Conservation (phyloP, 768 basidiomycete genomes). For the Naganishia antarctica region DNA sequence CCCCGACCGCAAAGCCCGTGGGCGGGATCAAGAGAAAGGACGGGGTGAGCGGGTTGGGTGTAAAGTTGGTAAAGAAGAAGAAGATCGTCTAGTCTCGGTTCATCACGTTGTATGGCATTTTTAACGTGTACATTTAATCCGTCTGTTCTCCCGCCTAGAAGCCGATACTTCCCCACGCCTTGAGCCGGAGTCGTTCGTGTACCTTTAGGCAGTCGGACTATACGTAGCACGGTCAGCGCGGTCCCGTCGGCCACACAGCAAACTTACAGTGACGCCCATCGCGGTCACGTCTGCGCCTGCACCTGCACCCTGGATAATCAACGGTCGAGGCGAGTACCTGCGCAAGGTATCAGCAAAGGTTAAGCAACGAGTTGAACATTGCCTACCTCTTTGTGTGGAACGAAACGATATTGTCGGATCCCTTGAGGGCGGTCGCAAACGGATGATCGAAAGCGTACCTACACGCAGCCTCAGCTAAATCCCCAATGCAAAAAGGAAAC, state of each 20-base stretch:
- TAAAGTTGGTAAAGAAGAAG: slow-evolving; percentile 30
- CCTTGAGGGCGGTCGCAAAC: slow-evolving; percentile 90
- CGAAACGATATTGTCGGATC: slow-evolving; percentile 96
- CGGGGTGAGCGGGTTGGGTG: slow-evolving; percentile 23
- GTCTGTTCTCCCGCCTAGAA: background rate
- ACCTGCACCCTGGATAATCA: slow-evolving; percentile 92
- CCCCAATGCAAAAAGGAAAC: background rate
- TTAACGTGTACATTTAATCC: background rate
- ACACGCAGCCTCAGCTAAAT: background rate
- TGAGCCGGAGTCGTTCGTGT: slow-evolving; percentile 42
- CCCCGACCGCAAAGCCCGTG: too few species aligned
- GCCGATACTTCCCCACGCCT: slow-evolving; percentile 28
- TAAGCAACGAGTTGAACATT: background rate
- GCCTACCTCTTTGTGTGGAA: slow-evolving; percentile 77
- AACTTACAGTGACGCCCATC: slow-evolving; percentile 74
- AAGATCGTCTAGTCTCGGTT: slow-evolving; percentile 19
- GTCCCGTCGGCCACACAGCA: background rate
- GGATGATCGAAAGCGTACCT: slow-evolving; percentile 87
- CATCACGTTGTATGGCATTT: too few species aligned
- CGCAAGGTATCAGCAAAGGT: background rate
- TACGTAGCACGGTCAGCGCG: background rate
- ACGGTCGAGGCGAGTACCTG: slow-evolving; percentile 71
- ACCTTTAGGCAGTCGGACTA: slow-evolving; percentile 61
- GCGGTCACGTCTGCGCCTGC: slow-evolving; percentile 98
- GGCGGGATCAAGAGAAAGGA: too few species aligned